These are phyloP conservation scores for Collybiopsis luxurians DNA, from an alignment of 768 basidiomycete species.

Conservation along the genomic window DNA sequence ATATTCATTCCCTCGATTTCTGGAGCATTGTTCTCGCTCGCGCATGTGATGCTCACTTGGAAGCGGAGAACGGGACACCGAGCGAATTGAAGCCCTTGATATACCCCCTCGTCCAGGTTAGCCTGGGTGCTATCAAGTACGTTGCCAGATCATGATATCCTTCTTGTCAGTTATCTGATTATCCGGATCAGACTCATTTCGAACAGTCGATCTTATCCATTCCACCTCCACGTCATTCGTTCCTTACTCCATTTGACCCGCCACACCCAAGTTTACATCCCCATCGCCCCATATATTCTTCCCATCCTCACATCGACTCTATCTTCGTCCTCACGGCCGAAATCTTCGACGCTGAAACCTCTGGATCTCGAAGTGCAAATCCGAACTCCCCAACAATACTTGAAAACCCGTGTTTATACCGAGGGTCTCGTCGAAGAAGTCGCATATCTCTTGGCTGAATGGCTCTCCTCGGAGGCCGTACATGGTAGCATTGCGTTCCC, in stretches of 20 bases:
- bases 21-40: slow-evolving; percentile 88
- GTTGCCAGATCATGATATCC: slow-evolving; percentile 23
- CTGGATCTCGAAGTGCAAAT: slow-evolving; percentile 88
- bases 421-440: slow-evolving; percentile 85
- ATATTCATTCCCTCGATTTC: slow-evolving; percentile 92
- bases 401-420: slow-evolving; percentile 81
- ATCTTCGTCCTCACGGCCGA: slow-evolving; percentile 64
- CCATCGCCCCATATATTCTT: slow-evolving; percentile 82
- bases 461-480: slow-evolving; percentile 67
- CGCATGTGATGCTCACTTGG: slow-evolving; percentile 65
- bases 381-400: slow-evolving; percentile 84
- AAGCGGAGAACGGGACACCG: slow-evolving; percentile 51
- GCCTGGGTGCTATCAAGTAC: slow-evolving; percentile 90
- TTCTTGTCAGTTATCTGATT: slow-evolving; percentile 3
- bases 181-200: slow-evolving; percentile 68
- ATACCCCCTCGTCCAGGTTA: slow-evolving; percentile 94
- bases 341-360: slow-evolving; percentile 82
- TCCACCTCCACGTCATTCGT: slow-evolving; percentile 89
- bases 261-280: slow-evolving; percentile 84
- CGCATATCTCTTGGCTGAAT: slow-evolving; percentile 75
- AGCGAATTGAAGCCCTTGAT: slow-evolving; percentile 86
- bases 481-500: slow-evolving; percentile 92
- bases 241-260: slow-evolving; percentile 84
- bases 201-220: slow-evolving; percentile 88
- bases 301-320: slow-evolving; percentile 82